Base-by-base conservation (phyloP, 495 filamentous ascomycete genomes). In the Aspergillus baeticus region DNA sequence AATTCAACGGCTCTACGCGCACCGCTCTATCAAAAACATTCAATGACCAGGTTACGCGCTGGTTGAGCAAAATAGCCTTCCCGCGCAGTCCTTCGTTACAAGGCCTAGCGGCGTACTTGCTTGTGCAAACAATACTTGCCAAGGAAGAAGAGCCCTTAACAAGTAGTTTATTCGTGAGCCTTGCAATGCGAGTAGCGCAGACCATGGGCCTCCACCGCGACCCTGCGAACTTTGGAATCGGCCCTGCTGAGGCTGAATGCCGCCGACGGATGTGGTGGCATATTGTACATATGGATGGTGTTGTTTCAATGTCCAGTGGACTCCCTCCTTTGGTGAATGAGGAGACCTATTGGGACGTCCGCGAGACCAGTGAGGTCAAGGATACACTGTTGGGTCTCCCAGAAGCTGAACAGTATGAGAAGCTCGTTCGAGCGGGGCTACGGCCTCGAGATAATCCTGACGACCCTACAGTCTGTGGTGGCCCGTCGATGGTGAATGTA, bases 191-290 rank as follows among this genome's bases (percentile, higher is more conserved):
- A 59, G 81, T 87, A n/a, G 87, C 86, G 0, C 86, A 89, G 54
- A 85, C 83, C 17, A 86, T 90, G 84, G 87, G 87, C 0, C 74
- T 89, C 1, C 87, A 90, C 63, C 81, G 85, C 10, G 87, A 90
- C 54, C 87, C 87, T 18, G 81, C 84, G 10, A 72, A 80, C 14
- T 82, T 89, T 55, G 81, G 84, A 0, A 79, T 90, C n/a, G 60
- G 77, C 5, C 79, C 85, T 2, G 81, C 83, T 51, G 85, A 89
- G 60, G 81, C 85, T 14, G 87, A 90, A 60, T 85, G 87, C 65
- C 77, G 87, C 15, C 77, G 87, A 49, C 76, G 87, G 1, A 67
- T 89, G 34, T 90, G 87, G 87, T 90, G 85, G 86, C 83, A 86
- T 57, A 87, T 90, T 33, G 72, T 88, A 59, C 77, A 87, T 53